A percentile compares a stretch with the other conserved stretches of the same genome.
Evolutionary conservation across 208 protist genomes (phyloP).

Genomic region (Borovskyia barvae): DNA sequence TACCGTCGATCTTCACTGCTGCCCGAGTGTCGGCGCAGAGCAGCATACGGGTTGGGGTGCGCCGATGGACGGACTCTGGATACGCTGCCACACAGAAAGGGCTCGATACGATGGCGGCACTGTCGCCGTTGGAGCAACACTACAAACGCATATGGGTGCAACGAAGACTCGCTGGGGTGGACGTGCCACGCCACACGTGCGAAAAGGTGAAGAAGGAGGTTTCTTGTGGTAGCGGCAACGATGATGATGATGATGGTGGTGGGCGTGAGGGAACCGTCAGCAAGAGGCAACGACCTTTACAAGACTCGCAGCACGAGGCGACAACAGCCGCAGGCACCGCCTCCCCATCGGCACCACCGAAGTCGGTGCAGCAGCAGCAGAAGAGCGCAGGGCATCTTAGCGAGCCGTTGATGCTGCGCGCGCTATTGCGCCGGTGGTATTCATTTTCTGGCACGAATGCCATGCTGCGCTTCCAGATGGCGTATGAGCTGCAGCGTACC

Average conservation of each 20-base stretch:
- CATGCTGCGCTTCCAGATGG: constrained; percentile 13
- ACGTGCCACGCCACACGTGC: background rate
- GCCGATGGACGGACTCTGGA: constrained; percentile 1
- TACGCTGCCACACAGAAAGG: constrained; percentile 1
- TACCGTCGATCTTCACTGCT: constrained; percentile 49
- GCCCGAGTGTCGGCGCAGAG: constrained; percentile 26
- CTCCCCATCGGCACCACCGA: background rate
- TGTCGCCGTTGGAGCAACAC: constrained; percentile 42
- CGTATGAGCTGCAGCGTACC: constrained; percentile 38
- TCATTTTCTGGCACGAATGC: constrained; percentile 27
- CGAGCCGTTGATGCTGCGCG: constrained; percentile 64
- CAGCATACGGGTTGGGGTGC: background rate
- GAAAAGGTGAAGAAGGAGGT: background rate
- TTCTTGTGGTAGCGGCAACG: background rate
- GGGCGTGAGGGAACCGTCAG: background rate
- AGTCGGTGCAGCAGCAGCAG: constrained; percentile 1
- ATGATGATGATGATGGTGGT: background rate
- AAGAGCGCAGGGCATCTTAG: constrained; percentile 42
- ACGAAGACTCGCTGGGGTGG: constrained; percentile 31
- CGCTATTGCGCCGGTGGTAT: constrained; percentile 69
- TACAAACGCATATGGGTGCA: constrained; percentile 28
- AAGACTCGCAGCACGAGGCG: too few species aligned
- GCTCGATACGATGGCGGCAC: constrained; percentile 13
- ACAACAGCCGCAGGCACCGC: background rate
- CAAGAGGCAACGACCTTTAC: too few species aligned